These are phyloP conservation scores for Gomphus bonarii DNA, from an alignment of 1,284 basidiomycete genomes.

Conservation along the genomic window DNA sequence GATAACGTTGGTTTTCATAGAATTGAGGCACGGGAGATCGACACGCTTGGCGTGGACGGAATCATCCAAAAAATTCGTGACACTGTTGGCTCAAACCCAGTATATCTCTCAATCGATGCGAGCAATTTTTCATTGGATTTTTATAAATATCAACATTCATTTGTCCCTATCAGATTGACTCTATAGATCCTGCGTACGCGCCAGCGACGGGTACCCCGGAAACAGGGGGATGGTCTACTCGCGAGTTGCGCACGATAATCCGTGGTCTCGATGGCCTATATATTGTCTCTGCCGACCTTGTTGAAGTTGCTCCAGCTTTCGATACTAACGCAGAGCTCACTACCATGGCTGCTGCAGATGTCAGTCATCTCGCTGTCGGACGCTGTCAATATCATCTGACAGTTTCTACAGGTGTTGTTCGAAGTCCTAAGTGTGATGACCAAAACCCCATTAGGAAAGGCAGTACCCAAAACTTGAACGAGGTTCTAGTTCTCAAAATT, in stretches of 20 bases:
- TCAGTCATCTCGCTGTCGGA: constrained; percentile 25
- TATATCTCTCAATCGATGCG: constrained; percentile 67
- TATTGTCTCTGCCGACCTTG: constrained; percentile 71
- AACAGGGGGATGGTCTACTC: constrained; percentile 68
- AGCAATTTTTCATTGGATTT: constrained; percentile 16
- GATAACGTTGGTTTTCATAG: constrained; percentile 56
- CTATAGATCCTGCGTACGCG: constrained; percentile 68
- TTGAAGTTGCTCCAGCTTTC: constrained; percentile 75
- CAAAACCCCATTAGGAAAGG: constrained; percentile 62
- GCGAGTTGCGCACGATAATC: constrained; percentile 64
- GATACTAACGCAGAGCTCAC: constrained; percentile 73
- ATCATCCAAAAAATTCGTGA: constrained; percentile 64
- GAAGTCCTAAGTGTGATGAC: constrained; percentile 72
- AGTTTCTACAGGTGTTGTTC: constrained; percentile 42
- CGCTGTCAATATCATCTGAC: constrained; percentile 1
- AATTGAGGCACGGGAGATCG: constrained; percentile 70
- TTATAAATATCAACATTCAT: not conserved
- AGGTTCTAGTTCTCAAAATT: too few species aligned
- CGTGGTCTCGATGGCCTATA: constrained; percentile 62
- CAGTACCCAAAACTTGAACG: not conserved
- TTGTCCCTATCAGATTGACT: constrained; percentile 42
- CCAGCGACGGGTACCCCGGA: constrained; percentile 69
- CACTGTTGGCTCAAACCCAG: constrained; percentile 54
- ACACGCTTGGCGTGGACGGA: constrained; percentile 55
- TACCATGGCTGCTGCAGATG: constrained; percentile 72